A percentile compares a stretch with the other conserved stretches of the same genome.
These are phyloP conservation scores for Phytophthora pluvialis DNA, from an alignment of 352 stramenopile genomes.

Conservation along the genomic window DNA sequence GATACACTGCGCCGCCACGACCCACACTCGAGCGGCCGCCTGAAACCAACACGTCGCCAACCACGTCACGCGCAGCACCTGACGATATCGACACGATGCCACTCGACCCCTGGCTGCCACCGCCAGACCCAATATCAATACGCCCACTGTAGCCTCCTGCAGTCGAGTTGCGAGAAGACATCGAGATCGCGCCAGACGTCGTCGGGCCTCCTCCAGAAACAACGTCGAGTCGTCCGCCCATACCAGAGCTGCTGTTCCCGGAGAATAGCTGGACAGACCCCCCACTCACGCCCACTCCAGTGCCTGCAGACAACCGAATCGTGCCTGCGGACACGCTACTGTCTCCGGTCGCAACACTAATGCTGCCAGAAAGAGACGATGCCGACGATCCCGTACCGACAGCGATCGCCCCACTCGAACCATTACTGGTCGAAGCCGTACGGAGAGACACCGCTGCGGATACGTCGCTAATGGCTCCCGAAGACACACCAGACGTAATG, in stretches of 20 bases:
- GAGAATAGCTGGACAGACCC: conserved; percentile 23
- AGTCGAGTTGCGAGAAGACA: conserved; percentile 28
- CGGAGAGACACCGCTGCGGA: conserved; percentile 24
- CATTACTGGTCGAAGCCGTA: conserved; percentile 17
- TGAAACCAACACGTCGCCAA: conserved; percentile 27
- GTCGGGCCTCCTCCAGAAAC: conserved; percentile 18
- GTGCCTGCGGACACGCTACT: conserved; percentile 12
- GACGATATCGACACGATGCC: conserved; percentile 33
- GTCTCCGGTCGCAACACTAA: conserved; percentile 21
- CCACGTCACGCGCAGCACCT: conserved; percentile 23
- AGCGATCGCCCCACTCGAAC: conserved; percentile 13
- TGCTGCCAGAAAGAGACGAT: conserved; percentile 19
- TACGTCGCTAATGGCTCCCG: conserved; percentile 9
- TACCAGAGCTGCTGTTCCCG: conserved; percentile 21
- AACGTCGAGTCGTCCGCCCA: conserved; percentile 19
- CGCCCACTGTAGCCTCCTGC: conserved; percentile 17
- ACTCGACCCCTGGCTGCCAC: conserved; percentile 30
- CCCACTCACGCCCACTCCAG: conserved; percentile 20
- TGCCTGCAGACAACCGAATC: conserved; percentile 18
- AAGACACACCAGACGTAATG: conserved; percentile 20
- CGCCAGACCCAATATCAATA: conserved; percentile 26
- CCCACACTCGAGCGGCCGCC: conserved; percentile 23
- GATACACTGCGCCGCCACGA: conserved; percentile 19
- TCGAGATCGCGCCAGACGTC: conserved; percentile 14
- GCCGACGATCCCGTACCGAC: conserved; percentile 16